Conservation (phyloP, 1,284 basidiomycete genomes). For the Leucoagaricus sp. region DNA sequence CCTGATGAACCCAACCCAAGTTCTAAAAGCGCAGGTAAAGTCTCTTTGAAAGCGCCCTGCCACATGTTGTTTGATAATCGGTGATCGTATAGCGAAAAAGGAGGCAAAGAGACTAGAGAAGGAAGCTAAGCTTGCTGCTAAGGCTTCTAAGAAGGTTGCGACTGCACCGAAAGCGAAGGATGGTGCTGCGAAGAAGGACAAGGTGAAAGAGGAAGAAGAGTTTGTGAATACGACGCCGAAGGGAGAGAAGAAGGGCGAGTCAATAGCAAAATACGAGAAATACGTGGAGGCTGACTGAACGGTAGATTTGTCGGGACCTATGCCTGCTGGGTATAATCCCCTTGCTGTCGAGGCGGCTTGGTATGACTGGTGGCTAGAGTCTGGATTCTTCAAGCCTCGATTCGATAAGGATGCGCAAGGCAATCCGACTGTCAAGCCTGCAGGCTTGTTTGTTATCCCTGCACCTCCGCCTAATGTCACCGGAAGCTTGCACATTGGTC, state of each 20-base stretch:
- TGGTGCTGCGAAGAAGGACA: slow-evolving; percentile 57
- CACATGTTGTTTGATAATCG: slow-evolving; percentile 4
- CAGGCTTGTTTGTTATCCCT: slow-evolving; percentile 81
- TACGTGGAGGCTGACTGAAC: background rate
- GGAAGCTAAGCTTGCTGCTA: slow-evolving; percentile 80
- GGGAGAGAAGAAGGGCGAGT: slow-evolving; percentile 87
- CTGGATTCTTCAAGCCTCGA: slow-evolving; percentile 90
- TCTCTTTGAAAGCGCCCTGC: slow-evolving; percentile 7
- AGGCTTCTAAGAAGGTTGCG: slow-evolving; percentile 65
- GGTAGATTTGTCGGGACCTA: slow-evolving; percentile 84
- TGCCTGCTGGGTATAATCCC: slow-evolving; percentile 93
- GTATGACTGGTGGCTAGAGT: slow-evolving; percentile 97
- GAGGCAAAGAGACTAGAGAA: slow-evolving; percentile 71
- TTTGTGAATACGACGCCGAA: slow-evolving; percentile 87
- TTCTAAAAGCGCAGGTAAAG: slow-evolving; percentile 37
- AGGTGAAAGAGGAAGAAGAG: slow-evolving; percentile 63
- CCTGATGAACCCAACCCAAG: slow-evolving; percentile 28
- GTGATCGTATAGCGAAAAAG: slow-evolving; percentile 58
- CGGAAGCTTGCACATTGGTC: slow-evolving; percentile 95
- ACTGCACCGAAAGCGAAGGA: slow-evolving; percentile 32
- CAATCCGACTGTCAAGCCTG: slow-evolving; percentile 46
- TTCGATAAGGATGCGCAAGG: slow-evolving; percentile 51
- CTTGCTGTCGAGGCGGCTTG: slow-evolving; percentile 94
- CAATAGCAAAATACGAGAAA: background rate
- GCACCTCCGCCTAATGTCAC: slow-evolving; percentile 99